These are phyloP conservation scores for Lactifluus pinguis DNA, from an alignment of 768 basidiomycete genomes.

Conservation along the genomic window DNA sequence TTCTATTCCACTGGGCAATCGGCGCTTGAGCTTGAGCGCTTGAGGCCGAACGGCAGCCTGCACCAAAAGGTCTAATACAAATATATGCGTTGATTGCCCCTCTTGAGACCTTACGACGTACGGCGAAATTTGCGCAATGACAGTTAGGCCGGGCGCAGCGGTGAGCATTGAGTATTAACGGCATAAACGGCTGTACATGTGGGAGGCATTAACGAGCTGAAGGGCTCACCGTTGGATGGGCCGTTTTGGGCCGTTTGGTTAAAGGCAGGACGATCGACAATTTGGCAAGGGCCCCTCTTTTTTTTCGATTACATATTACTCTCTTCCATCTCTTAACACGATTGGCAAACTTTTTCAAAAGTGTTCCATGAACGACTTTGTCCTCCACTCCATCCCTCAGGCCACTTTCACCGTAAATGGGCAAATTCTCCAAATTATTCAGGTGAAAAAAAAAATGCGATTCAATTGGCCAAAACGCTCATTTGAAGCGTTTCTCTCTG, in stretches of 20 bases:
- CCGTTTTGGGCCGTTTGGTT: not conserved
- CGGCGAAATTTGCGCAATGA: not conserved
- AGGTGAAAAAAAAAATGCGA: not conserved
- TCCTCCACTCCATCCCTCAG: slow-evolving; percentile 3
- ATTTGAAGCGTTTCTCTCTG: no score
- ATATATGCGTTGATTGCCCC: not conserved
- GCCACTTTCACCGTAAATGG: slow-evolving; percentile 1
- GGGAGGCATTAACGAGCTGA: not conserved
- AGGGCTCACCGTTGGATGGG: not conserved
- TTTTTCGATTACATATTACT: no score
- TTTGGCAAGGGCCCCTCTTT: not conserved
- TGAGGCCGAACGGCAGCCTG: no score
- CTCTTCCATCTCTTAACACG: no score
- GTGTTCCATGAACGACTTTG: slow-evolving; percentile 9
- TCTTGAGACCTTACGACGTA: no score
- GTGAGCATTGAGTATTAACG: not conserved
- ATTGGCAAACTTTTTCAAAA: no score
- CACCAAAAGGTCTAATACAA: no score
- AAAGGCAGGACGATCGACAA: not conserved
- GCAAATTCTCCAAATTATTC: slow-evolving; percentile 2
- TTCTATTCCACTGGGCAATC: no score
- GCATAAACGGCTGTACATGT: not conserved
- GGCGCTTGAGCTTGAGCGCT: no score
- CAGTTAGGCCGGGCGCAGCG: not conserved
- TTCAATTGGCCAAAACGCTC: not conserved